Percentiles rank a stretch among this genome's conserved stretches.
phyloP scores from a whole-genome alignment of 805 yeast genomes.

The Grigorovia humatica region DNA sequence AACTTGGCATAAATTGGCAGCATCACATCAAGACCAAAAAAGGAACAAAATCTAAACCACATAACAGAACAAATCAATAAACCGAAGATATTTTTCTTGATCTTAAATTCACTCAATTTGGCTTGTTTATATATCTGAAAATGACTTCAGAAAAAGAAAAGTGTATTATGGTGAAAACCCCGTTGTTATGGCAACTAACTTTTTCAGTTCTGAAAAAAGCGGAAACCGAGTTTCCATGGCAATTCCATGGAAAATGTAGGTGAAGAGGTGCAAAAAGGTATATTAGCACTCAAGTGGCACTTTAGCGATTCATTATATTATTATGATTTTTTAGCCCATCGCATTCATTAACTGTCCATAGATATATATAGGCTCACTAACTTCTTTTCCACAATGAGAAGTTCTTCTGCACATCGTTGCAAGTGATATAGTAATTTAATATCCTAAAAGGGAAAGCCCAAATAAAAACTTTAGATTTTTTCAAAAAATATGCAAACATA shows the following conservation, averaged over 20 bases:
- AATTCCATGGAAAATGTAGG: background rate
- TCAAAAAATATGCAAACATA: background rate
- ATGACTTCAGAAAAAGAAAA: background rate
- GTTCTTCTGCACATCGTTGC: slow-evolving; percentile 1
- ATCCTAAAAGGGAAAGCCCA: slow-evolving; percentile 1
- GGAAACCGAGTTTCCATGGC: background rate
- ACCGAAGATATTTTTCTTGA: background rate
- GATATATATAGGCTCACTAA: background rate
- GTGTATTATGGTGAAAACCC: background rate
- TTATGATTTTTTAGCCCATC: no score
- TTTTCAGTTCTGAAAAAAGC: background rate
- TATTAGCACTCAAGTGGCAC: no score
- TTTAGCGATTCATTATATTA: no score
- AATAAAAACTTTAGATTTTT: background rate
- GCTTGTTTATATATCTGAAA: background rate
- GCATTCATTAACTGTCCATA: no score
- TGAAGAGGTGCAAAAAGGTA: background rate
- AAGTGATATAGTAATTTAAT: background rate
- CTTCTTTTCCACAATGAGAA: slow-evolving; percentile 10
- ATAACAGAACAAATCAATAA: background rate
- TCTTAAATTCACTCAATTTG: background rate
- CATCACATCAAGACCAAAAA: background rate
- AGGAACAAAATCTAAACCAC: background rate
- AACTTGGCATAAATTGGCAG: background rate
- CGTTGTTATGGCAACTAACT: background rate